A percentile compares a stretch with the other conserved stretches of the same genome.
These are phyloP conservation scores for Leccinum olivaceopallidum DNA, from an alignment of 768 basidiomycete species.

Conservation along the genomic window DNA sequence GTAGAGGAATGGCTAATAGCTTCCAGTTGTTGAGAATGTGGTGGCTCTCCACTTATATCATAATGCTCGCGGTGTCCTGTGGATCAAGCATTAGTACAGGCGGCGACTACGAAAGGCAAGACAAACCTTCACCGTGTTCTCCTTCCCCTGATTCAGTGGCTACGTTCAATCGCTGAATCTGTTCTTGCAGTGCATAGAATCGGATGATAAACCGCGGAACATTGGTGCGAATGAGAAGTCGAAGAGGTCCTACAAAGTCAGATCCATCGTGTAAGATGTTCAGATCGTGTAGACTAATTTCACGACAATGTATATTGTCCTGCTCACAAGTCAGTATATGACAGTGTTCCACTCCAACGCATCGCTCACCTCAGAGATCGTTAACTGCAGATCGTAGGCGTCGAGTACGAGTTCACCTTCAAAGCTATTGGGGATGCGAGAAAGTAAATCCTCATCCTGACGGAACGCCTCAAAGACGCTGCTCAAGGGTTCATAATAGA, in stretches of 20 bases:
- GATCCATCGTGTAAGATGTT: conserved; percentile 69
- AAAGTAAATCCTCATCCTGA: conserved; percentile 52
- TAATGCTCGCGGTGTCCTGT: conserved; percentile 20
- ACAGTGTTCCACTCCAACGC: background rate
- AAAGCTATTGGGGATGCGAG: conserved; percentile 44
- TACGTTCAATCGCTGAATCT: conserved; percentile 44
- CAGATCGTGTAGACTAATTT: conserved; percentile 71
- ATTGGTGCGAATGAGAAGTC: conserved; percentile 49
- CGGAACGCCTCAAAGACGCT: conserved; percentile 73
- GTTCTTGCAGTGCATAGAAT: conserved; percentile 63
- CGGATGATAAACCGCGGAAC: conserved; percentile 65
- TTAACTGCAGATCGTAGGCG: conserved; percentile 67
- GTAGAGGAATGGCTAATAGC: background rate
- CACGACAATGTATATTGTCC: conserved; percentile 71
- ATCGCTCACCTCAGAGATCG: conserved; percentile 59
- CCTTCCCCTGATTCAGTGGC: conserved; percentile 16
- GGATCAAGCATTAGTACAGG: background rate
- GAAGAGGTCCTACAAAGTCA: conserved; percentile 61
- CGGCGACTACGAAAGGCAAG: background rate
- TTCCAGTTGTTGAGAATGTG: conserved; percentile 10
- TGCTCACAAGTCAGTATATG: conserved; percentile 28
- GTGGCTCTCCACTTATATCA: conserved; percentile 10
- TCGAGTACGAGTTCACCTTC: conserved; percentile 69
- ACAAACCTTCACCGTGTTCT: conserved; percentile 25
- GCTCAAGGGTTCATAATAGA: conserved; percentile 77